These are phyloP conservation scores for Beauveria caledonica DNA, from an alignment of 2,329 filamentous ascomycete genomes.

Conservation along the genomic window DNA sequence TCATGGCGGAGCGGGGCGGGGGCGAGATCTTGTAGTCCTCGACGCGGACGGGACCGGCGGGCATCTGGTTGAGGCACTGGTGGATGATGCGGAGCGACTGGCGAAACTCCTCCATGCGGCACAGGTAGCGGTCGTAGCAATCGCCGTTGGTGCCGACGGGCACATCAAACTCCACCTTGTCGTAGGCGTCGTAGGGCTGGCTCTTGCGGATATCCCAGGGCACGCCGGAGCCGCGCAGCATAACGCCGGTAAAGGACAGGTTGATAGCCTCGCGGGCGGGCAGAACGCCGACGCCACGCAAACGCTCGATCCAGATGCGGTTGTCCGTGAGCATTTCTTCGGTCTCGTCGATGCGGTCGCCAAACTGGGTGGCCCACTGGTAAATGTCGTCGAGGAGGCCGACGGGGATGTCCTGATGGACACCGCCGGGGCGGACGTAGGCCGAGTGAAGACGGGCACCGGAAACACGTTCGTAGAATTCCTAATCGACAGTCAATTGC, in stretches of 20 bases:
- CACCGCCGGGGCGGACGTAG: conserved; percentile 92
- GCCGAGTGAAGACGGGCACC: conserved; percentile 95
- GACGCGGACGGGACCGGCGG: conserved; percentile 82
- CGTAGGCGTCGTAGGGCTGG: conserved; percentile 95
- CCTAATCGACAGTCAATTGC: conserved; percentile 43
- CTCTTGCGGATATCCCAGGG: conserved; percentile 97
- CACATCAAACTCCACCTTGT: conserved; percentile 95
- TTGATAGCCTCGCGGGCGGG: conserved; percentile 90
- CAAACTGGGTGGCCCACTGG: conserved; percentile 98
- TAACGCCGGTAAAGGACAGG: conserved; percentile 92
- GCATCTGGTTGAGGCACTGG: conserved; percentile 99
- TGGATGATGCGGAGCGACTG: conserved; percentile 97
- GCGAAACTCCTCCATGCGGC: conserved; percentile 99
- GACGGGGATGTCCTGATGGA: conserved; percentile 88
- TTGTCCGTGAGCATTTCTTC: conserved; percentile 98
- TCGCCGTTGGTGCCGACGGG: conserved; percentile 95
- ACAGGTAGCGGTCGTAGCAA: conserved; percentile 98
- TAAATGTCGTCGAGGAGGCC: conserved; percentile 98
- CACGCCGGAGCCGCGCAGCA: conserved; percentile 93
- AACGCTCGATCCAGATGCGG: conserved; percentile 95
- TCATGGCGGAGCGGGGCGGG: conserved; percentile 95
- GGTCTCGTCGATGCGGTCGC: conserved; percentile 96
- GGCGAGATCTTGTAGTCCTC: conserved; percentile 99
- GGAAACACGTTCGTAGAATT: conserved; percentile 99
- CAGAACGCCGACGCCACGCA: conserved; percentile 86